These are phyloP conservation scores for Prosopis cineraria DNA, from an alignment of 306 rosid genomes.

Conservation along the genomic window DNA sequence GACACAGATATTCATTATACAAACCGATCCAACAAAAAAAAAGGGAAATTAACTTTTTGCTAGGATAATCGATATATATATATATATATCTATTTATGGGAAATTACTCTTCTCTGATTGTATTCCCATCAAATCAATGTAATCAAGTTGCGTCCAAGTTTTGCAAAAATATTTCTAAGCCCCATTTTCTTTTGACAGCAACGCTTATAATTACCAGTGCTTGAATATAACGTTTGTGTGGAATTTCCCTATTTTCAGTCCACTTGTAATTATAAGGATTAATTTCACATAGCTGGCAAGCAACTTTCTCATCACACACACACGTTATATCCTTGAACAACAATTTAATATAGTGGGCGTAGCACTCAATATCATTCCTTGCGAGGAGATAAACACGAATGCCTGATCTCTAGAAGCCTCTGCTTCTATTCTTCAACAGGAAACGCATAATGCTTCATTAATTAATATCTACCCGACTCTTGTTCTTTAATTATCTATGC, in stretches of 20 bases:
- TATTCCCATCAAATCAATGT: neutral
- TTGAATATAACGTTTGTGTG: slow-evolving; percentile 14
- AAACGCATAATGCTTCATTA: neutral
- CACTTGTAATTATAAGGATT: neutral
- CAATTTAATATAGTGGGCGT: slow-evolving; percentile 24
- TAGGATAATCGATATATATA: neutral
- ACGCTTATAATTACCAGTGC: neutral
- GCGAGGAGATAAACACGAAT: neutral
- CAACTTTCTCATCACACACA: neutral
- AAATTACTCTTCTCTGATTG: slow-evolving; percentile 11
- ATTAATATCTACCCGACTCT: neutral
- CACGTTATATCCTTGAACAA: slow-evolving; percentile 12
- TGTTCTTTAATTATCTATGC: too few species aligned
- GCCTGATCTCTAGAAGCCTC: neutral
- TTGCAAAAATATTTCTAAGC: neutral
- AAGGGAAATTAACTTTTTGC: neutral
- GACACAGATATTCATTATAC: neutral
- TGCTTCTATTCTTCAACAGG: neutral
- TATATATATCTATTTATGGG: neutral
- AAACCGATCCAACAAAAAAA: too few species aligned
- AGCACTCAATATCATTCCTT: neutral
- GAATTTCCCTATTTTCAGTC: slow-evolving; percentile 37
- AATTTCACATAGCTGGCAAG: neutral
- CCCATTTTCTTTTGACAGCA: neutral
- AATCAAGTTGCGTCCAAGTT: neutral